Conservation (phyloP, 306 rosid genomes). For the Medicago lupulina region DNA sequence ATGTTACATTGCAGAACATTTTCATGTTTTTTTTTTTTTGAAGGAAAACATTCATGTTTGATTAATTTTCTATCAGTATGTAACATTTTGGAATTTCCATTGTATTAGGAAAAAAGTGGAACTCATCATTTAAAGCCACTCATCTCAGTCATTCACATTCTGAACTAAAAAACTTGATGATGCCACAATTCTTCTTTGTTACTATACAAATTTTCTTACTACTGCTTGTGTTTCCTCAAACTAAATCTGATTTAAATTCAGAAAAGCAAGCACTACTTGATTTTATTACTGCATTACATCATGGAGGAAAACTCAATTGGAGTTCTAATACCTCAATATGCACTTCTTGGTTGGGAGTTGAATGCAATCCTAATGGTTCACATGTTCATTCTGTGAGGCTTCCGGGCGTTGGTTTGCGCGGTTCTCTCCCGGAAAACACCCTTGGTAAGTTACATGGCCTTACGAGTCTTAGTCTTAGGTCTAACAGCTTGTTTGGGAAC, state of each 20-base stretch:
- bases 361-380: slow-evolving; percentile 54
- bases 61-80: too few species aligned
- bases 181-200: slow-evolving; percentile 44
- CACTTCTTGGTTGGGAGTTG: slow-evolving; percentile 79
- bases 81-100: too few species aligned
- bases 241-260: slow-evolving; percentile 62
- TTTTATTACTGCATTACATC: slow-evolving; percentile 72
- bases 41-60: too few species aligned
- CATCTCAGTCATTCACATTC: too few species aligned
- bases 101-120: too few species aligned
- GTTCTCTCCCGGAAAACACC: slow-evolving; percentile 71
- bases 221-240: slow-evolving; percentile 42
- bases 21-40: too few species aligned
- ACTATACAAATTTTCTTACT: slow-evolving; percentile 47
- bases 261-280: slow-evolving; percentile 86
- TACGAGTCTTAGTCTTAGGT: slow-evolving; percentile 72
- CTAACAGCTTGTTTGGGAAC: slow-evolving; percentile 67
- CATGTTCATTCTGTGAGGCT: slow-evolving; percentile 69
- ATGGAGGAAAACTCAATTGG: slow-evolving; percentile 75
- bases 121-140: too few species aligned
- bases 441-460: slow-evolving; percentile 71
- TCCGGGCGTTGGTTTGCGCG: slow-evolving; percentile 71
- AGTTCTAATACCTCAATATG: slow-evolving; percentile 63
- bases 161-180: slow-evolving; percentile 44
- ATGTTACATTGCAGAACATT: too few species aligned